phyloP scores from a whole-genome alignment of 2,329 filamentous ascomycete genomes.

The Colletotrichum spinosum region DNA sequence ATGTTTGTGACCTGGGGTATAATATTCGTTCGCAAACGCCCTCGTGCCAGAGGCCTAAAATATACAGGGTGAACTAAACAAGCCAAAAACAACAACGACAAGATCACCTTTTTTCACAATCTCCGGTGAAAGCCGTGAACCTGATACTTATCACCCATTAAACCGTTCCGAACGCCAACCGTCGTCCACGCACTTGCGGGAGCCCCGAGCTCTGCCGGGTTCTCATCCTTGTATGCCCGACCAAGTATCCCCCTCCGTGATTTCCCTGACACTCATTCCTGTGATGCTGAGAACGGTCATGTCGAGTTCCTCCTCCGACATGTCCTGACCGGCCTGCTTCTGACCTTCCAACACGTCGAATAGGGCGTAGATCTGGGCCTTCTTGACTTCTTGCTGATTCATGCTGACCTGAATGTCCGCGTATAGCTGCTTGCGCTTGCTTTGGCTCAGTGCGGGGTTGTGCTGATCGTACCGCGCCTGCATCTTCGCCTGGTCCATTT shows the following conservation, averaged over 20 bases:
- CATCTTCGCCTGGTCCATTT: conserved; percentile 73
- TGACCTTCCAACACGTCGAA: conserved; percentile 88
- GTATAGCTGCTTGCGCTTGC: conserved; percentile 71
- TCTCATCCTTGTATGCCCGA: conserved; percentile 50
- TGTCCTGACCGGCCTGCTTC: conserved; percentile 72
- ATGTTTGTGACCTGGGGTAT: conserved; percentile 19
- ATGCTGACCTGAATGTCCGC: conserved; percentile 71
- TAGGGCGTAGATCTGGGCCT: conserved; percentile 83
- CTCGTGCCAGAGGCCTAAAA: conserved; percentile 28
- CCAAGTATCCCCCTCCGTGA: conserved; percentile 56
- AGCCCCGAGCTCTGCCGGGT: conserved; percentile 10
- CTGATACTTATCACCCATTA: conserved; percentile 5
- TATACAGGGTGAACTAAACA: conserved; percentile 30
- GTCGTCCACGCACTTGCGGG: conserved; percentile 18
- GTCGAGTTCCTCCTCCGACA: conserved; percentile 72
- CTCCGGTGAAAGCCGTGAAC: conserved; percentile 12
- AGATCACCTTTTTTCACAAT: conserved; percentile 28
- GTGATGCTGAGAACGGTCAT: conserved; percentile 70
- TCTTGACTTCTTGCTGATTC: conserved; percentile 76
- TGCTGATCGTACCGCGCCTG: conserved; percentile 73
- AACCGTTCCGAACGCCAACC: conserved; percentile 6
- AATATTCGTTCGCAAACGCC: conserved; percentile 29
- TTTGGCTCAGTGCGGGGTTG: conserved; percentile 74
- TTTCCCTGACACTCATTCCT: conserved; percentile 57
- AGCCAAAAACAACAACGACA: conserved; percentile 14